A percentile compares a stretch with the other conserved stretches of the same genome.
phyloP scores from a whole-genome alignment of 1,284 basidiomycete species.

The Microbotryomycetes sp. region DNA sequence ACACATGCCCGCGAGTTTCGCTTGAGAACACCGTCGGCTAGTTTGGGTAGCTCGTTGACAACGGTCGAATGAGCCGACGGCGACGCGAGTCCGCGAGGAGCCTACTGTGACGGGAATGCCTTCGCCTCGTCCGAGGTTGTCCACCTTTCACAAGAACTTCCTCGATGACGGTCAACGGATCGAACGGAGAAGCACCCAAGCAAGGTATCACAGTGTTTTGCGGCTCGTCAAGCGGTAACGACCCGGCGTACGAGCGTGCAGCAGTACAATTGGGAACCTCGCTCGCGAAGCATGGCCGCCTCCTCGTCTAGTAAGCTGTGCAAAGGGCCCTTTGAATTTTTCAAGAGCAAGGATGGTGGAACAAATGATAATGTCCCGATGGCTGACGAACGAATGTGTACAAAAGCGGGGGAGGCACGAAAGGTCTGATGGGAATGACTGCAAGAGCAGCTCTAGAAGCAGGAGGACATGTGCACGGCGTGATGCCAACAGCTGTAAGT shows the following conservation, averaged over 20 bases:
- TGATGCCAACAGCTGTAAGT: constrained; percentile 25
- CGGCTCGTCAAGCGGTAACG: constrained; percentile 37
- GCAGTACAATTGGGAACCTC: constrained; percentile 15
- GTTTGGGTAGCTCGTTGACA: no score
- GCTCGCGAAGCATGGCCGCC: constrained; percentile 3
- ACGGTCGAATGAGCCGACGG: no score
- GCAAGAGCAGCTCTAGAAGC: not conserved
- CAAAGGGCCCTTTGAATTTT: not conserved
- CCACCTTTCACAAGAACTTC: no score
- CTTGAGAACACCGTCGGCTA: not conserved
- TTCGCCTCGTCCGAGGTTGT: no score
- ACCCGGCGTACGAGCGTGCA: constrained; percentile 33
- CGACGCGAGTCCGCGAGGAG: no score
- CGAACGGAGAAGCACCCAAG: not conserved
- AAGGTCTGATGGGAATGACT: constrained; percentile 26
- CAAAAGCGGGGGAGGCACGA: constrained; percentile 23
- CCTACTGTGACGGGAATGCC: no score
- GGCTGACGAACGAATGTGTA: not conserved
- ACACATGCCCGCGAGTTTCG: not conserved
- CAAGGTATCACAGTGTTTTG: constrained; percentile 39
- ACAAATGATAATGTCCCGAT: not conserved
- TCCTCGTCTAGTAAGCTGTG: constrained; percentile 17
- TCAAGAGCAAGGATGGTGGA: not conserved
- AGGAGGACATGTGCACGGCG: constrained; percentile 23
- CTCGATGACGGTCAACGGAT: not conserved